phyloP scores from a whole-genome alignment of 1,284 basidiomycete species.

The Salmacisia buchloeana region DNA sequence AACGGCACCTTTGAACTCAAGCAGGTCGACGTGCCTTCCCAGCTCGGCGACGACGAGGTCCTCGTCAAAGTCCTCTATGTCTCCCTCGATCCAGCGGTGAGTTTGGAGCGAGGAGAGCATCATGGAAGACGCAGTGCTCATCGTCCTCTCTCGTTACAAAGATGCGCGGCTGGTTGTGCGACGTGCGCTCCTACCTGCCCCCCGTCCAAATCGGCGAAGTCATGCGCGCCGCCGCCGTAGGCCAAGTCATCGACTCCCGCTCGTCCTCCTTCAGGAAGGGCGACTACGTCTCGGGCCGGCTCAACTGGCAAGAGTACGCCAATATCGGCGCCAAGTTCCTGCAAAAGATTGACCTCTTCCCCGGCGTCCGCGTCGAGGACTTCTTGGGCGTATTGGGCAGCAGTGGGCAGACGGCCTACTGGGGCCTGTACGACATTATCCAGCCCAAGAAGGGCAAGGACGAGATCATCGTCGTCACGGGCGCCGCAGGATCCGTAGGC shows the following conservation, averaged over 20 bases:
- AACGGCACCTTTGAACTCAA: conserved; percentile 38
- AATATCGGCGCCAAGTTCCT: conserved; percentile 21
- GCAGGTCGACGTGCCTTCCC: conserved; percentile 21
- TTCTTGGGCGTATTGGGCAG: conserved; percentile 49
- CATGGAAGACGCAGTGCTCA: conserved; percentile 52
- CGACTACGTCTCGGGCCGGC: conserved; percentile 29
- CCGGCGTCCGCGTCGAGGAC: conserved; percentile 29
- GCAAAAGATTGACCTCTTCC: conserved; percentile 22
- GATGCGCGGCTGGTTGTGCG: conserved; percentile 75
- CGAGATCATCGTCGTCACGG: conserved; percentile 39
- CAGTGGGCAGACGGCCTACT: conserved; percentile 51
- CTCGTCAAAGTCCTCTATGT: conserved; percentile 46
- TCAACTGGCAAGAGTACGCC: conserved; percentile 36
- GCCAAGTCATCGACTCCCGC: conserved; percentile 58
- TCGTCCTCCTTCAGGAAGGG: conserved; percentile 37
- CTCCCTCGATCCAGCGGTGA: conserved; percentile 42
- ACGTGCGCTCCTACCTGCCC: conserved; percentile 55
- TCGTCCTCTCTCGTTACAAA: conserved; percentile 58
- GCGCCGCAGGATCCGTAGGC: conserved; percentile 38
- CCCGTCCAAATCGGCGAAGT: conserved; percentile 73
- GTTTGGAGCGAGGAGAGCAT: not conserved
- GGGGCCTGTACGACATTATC: conserved; percentile 26
- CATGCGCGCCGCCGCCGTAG: conserved; percentile 69
- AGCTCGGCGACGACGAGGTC: conserved; percentile 38
- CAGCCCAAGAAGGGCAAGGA: conserved; percentile 24